Conservation (phyloP, 2,329 filamentous ascomycete species). For the Ceratocystis diversiconidia region DNA sequence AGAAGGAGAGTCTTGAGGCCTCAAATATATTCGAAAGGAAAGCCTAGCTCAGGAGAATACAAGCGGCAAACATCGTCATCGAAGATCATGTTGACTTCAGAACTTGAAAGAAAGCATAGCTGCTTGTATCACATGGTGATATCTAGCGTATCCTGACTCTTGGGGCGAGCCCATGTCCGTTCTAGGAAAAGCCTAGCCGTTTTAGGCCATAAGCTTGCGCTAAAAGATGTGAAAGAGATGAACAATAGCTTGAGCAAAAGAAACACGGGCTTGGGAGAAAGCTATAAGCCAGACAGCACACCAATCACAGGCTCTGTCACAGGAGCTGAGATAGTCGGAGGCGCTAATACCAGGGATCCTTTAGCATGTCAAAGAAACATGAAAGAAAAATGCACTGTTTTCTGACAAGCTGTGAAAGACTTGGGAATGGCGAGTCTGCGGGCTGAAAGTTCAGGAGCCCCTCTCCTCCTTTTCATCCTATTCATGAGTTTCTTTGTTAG, state of each 20-base stretch:
- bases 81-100: background rate
- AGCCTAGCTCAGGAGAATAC: background rate
- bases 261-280: background rate
- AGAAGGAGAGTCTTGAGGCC: background rate
- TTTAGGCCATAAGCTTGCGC: background rate
- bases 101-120: background rate
- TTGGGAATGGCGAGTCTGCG: no score
- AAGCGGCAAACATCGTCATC: background rate
- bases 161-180: conserved; percentile 3
- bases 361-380: no score
- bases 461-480: no score
- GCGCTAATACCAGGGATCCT: no score
- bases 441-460: no score
- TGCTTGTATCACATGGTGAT: background rate
- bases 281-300: background rate
- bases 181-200: background rate
- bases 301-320: no score
- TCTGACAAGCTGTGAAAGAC: no score
- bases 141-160: conserved; percentile 8
- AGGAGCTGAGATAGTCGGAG: no score
- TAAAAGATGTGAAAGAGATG: background rate
- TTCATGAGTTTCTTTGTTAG: no score
- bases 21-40: background rate
- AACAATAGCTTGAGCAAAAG: background rate
- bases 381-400: no score